Percentiles rank a stretch among this genome's conserved stretches.
phyloP scores from a whole-genome alignment of 2,329 filamentous ascomycete species.

The Ascocoryne sarcoides region DNA sequence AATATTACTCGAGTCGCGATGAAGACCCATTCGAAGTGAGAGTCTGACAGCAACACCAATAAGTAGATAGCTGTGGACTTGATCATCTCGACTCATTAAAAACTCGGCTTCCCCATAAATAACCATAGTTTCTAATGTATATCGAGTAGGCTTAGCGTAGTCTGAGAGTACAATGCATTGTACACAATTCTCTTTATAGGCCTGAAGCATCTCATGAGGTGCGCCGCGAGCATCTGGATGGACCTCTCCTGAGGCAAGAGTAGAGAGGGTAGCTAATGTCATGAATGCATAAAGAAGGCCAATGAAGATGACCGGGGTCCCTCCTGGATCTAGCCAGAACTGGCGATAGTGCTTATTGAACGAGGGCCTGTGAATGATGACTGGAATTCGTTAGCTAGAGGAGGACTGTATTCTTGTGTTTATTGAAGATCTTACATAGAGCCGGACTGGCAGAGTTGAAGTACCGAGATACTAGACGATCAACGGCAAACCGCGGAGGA shows the following conservation, averaged over 20 bases:
- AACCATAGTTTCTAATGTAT: conserved; percentile 42
- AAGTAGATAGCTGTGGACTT: conserved; percentile 46
- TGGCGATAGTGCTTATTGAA: conserved; percentile 40
- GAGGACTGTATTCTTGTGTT: not conserved
- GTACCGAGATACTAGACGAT: conserved; percentile 43
- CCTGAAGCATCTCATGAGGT: conserved; percentile 36
- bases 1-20: conserved; percentile 38
- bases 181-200: conserved; percentile 42
- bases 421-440: conserved; percentile 33
- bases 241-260: conserved; percentile 36
- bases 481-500: conserved; percentile 38
- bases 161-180: conserved; percentile 41
- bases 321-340: conserved; percentile 39
- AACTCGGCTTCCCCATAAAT: conserved; percentile 44
- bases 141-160: conserved; percentile 41
- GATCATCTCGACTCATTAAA: conserved; percentile 39
- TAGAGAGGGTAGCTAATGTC: conserved; percentile 30
- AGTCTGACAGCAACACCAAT: conserved; percentile 42
- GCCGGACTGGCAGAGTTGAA: conserved; percentile 45
- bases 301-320: conserved; percentile 37
- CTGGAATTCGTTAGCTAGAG: conserved; percentile 25
- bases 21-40: conserved; percentile 50
- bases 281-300: conserved; percentile 36
- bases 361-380: conserved; percentile 44
- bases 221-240: conserved; percentile 33